These are phyloP conservation scores for Plantago coronopus DNA, from an alignment of 305 asterid species.

Conservation along the genomic window DNA sequence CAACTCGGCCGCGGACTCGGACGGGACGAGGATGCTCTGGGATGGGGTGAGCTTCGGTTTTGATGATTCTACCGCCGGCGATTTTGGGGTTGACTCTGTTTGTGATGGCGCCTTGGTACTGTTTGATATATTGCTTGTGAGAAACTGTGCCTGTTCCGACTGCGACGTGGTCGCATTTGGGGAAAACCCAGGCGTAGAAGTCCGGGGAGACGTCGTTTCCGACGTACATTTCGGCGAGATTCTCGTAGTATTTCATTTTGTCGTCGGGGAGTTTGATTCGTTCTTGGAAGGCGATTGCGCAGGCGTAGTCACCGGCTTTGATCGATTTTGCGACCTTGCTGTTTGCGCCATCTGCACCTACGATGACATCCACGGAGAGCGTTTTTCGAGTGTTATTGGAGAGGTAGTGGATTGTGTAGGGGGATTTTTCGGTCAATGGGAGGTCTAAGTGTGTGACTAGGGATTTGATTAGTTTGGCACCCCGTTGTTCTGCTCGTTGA, in stretches of 20 bases:
- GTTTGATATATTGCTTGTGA: slow-evolving; percentile 48
- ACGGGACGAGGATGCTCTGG: slow-evolving; percentile 73
- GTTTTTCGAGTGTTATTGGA: slow-evolving; percentile 31
- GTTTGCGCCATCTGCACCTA: slow-evolving; percentile 87
- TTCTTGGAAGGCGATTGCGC: slow-evolving; percentile 78
- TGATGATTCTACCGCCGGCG: slow-evolving; percentile 49
- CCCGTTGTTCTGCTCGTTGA: slow-evolving; percentile 49
- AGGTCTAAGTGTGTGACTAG: slow-evolving; percentile 56
- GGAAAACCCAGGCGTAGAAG: slow-evolving; percentile 83
- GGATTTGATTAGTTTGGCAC: slow-evolving; percentile 62
- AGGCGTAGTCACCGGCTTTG: slow-evolving; percentile 59
- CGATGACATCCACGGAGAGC: slow-evolving; percentile 58
- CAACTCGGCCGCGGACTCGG: slow-evolving; percentile 61
- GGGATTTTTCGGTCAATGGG: slow-evolving; percentile 41
- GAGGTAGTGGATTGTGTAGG: slow-evolving; percentile 57
- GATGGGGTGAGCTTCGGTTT: slow-evolving; percentile 76
- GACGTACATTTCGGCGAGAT: slow-evolving; percentile 72
- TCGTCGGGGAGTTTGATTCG: slow-evolving; percentile 60
- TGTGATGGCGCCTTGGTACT: slow-evolving; percentile 46
- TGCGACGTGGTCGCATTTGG: slow-evolving; percentile 82
- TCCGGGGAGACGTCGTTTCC: slow-evolving; percentile 83
- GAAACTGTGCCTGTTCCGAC: slow-evolving; percentile 70
- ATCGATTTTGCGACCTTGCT: slow-evolving; percentile 72
- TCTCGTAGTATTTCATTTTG: slow-evolving; percentile 64
- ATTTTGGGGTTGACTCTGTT: slow-evolving; percentile 45